Base-by-base conservation (phyloP, 169 alveolate genomes). In the Plasmodium gonderi region DNA sequence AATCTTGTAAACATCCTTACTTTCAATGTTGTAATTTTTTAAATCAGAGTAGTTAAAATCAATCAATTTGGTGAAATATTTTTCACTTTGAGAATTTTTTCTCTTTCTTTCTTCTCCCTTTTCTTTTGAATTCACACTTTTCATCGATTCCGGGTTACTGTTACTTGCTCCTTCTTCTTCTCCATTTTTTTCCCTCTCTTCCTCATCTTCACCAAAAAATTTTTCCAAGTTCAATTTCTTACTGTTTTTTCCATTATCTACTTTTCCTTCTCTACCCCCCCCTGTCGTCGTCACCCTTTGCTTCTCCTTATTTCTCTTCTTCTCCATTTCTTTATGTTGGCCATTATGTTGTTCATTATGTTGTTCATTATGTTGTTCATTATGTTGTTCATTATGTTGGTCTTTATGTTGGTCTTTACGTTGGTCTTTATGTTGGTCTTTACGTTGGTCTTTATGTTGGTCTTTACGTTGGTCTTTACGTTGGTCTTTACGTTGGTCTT, bases 1-100 rank as follows among this genome's bases (percentile, higher is more conserved):
- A 26, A 87, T 87, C 29, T 87, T 87, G 67, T 87, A 77, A 1
- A 87, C 51, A 60, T 87, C 93, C 23, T 87, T 87, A 44, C 80
- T 87, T 76, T 87, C 93, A 67, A 87, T 87, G 20, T 87, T 75
- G 12, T 23, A 60, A 38, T 87, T 77, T 60, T 87, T 87, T 33
- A 87, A 31, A 38, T 76, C 89, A 0, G 64, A 20, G 31, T 75
- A 87, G 17, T 87, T 87, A 31, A 87, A 87, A 42, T 87, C 89
- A n/a, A 76, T 77, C 4, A 87, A 33, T 60, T 77, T 87, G 2
- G 87, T 38, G 60, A 83, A 83, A 36, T 83, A 72, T 45, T 68
- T 74, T n/a, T 83, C 92, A 38, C 23, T 36, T 29, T 23, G 75
- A 6, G 33, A 8, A 0, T 12, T 68, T 29, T 74, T 83, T 36